Conservation (phyloP, 371 early-diverging fungal genomes). For the Apophysomyces variabilis region DNA sequence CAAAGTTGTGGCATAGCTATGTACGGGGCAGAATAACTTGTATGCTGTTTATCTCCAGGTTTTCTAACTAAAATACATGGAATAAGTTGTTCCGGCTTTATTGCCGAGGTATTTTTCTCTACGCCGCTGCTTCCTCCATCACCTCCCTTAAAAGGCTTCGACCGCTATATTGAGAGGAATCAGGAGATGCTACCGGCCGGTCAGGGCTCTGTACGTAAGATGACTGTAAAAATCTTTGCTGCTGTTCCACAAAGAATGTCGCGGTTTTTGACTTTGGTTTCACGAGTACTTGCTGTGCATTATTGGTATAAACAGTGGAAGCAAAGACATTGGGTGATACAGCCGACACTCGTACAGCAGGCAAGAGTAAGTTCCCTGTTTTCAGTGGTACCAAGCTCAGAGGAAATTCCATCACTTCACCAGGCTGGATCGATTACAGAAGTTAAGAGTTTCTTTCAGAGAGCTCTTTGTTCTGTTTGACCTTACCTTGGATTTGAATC, state of each 20-base stretch:
- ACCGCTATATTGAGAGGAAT: constrained; percentile 10
- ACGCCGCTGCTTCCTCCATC: background rate
- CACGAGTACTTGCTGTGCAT: constrained; percentile 67
- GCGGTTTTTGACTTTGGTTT: constrained; percentile 69
- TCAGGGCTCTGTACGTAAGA: constrained; percentile 12
- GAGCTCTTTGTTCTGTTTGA: too few species aligned
- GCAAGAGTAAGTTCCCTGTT: constrained; percentile 67
- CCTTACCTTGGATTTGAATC: constrained; percentile 64
- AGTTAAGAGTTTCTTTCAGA: too few species aligned
- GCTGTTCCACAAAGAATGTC: constrained; percentile 71
- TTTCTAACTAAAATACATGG: too few species aligned
- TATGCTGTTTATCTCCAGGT: too few species aligned
- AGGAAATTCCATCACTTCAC: constrained; percentile 54
- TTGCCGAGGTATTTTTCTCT: background rate
- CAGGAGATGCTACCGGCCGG: constrained; percentile 12
- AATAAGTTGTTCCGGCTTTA: too few species aligned
- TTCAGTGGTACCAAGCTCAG: constrained; percentile 67
- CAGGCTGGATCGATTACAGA: constrained; percentile 42
- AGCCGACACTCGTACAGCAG: constrained; percentile 58
- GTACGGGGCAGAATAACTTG: too few species aligned
- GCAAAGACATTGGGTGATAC: constrained; percentile 54
- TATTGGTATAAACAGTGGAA: constrained; percentile 65
- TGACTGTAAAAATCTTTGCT: constrained; percentile 54
- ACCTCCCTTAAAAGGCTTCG: constrained; percentile 12
- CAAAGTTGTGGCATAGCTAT: too few species aligned